A percentile compares a stretch with the other conserved stretches of the same genome.
These are phyloP conservation scores for Mucor velutinosus DNA, from an alignment of 371 early-diverging fungal species.

Conservation along the genomic window DNA sequence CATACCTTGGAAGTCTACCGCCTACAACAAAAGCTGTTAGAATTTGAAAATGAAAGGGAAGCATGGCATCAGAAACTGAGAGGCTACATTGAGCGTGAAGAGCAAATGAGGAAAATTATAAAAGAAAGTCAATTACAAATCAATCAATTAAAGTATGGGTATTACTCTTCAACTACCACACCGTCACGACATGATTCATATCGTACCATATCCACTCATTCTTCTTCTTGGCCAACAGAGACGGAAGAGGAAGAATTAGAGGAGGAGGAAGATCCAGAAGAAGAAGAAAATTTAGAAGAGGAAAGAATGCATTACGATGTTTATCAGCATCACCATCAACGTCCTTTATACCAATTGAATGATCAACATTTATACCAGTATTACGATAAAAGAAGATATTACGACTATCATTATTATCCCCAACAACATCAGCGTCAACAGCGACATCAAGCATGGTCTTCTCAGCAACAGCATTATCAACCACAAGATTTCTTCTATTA, in stretches of 20 bases:
- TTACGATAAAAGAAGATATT: background rate
- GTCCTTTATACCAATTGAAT: background rate
- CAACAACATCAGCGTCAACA: background rate
- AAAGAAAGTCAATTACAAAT: conserved; percentile 17
- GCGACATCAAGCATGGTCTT: background rate
- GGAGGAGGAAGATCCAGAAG: background rate
- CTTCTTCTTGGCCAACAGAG: conserved; percentile 7
- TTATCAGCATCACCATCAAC: background rate
- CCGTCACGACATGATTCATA: conserved; percentile 8
- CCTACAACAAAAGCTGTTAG: conserved; percentile 11
- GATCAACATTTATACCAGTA: background rate
- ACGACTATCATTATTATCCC: background rate
- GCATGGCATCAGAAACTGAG: conserved; percentile 13
- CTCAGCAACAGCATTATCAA: background rate
- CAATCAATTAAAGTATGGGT: conserved; percentile 5
- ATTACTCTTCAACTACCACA: background rate
- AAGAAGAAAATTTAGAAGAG: conserved; percentile 1
- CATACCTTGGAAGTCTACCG: conserved; percentile 4
- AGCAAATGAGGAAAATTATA: conserved; percentile 20
- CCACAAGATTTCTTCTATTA: background rate
- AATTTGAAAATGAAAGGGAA: conserved; percentile 19
- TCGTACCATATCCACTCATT: conserved; percentile 6
- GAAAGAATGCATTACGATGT: background rate
- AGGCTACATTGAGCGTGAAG: conserved; percentile 20
- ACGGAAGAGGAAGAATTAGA: background rate